Evolutionary conservation across 73 alveolate genomes (phyloP), one percentile per base, ranked within the genome.

Genomic region (Breviolum minutum): DNA sequence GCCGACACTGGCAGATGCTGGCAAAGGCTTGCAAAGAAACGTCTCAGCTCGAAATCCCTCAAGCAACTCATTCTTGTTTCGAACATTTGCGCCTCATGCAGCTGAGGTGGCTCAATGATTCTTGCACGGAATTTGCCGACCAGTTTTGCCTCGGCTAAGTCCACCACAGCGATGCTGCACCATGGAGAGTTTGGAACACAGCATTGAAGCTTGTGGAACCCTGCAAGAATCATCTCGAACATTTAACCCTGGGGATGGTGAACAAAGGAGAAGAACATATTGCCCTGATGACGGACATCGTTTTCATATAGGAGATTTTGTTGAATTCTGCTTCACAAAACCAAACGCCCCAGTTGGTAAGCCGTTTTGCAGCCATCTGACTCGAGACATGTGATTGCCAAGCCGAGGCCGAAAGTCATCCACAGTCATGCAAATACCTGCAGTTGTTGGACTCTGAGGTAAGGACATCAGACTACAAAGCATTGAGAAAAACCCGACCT

Each of bases 381-480:
- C 88, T 12, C 27, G 88, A 40, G 88, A 80, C 1, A 30, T 27
- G 30, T 20, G 81, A 32, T 40, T 63, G 13, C 88, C 88, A 80
- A 80, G 88, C 68, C 17, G 26, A 17, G 81, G 88, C 19, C 29
- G 69, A 48, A 80, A 40, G 54, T 80, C 88, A 26, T 80, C 88
- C 88, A 80, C 88, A 8, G 19, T 80, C 88, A 80, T 80, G 88
- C 88, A 80, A 13, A 80, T 32, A 32, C 88, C 86, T 77, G 63
- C 63, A 12, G 63, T 8, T 13, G 30, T 71, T 8, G 32, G 86
- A n/a, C 86, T 7, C 27, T 11, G 14, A 26, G 20, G 32, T 2
- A 62, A 16, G 86, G 27, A 9, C 27, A 11, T n/a, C 13, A 27
- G 86, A n/a, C 22, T 12, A 29, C 86, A 77, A 6, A n/a, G 32